Percentiles rank a stretch among this genome's conserved stretches.
Evolutionary conservation across 1,284 basidiomycete genomes (phyloP).

Genomic region (Entoloma clypeatum): DNA sequence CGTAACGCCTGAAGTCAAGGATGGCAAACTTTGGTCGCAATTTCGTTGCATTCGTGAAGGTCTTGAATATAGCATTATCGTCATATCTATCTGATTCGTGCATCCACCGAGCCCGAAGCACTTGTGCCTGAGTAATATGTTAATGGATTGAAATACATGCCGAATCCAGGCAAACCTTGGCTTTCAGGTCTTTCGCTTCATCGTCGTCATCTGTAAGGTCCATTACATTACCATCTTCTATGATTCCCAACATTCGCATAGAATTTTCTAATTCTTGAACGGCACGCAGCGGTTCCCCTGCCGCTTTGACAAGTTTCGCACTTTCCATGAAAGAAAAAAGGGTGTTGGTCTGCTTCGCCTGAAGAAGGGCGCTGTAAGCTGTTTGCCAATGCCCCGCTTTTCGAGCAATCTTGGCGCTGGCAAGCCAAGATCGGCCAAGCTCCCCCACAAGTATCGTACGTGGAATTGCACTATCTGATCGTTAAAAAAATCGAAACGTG

Average conservation of each 20-base stretch:
- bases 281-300: constrained; percentile 83
- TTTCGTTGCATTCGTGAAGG: constrained; percentile 56
- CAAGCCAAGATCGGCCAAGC: constrained; percentile 86
- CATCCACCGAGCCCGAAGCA: constrained; percentile 93
- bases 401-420: constrained; percentile 91
- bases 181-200: constrained; percentile 52
- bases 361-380: constrained; percentile 93
- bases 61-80: constrained; percentile 56
- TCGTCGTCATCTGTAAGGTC: constrained; percentile 57
- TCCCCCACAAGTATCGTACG: constrained; percentile 47
- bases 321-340: constrained; percentile 89
- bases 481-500: constrained; percentile 7
- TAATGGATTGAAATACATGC: not conserved
- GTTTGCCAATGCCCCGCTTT: constrained; percentile 96
- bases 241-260: constrained; percentile 48
- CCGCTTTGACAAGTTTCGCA: constrained; percentile 81
- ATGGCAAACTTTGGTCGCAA: constrained; percentile 53
- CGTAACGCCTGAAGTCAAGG: constrained; percentile 8
- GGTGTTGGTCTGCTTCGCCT: constrained; percentile 77
- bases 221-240: constrained; percentile 41
- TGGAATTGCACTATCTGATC: constrained; percentile 26
- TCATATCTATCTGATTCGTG: constrained; percentile 86
- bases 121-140: constrained; percentile 57
- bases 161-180: constrained; percentile 53
- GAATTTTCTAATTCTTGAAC: constrained; percentile 87